Conservation (phyloP, 2,329 filamentous ascomycete genomes). For the Fulvia fulva region DNA sequence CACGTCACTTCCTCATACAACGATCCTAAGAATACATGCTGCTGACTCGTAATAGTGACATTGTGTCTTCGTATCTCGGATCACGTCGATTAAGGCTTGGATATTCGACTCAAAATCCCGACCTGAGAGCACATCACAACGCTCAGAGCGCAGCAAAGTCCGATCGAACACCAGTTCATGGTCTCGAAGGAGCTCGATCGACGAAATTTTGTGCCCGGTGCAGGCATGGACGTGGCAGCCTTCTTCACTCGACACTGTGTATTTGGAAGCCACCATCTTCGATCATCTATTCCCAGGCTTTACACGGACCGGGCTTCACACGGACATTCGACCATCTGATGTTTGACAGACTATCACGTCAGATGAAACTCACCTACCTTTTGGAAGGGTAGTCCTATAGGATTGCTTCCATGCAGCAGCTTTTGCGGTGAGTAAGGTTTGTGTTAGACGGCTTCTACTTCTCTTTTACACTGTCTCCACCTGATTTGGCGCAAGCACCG, state of each 20-base stretch:
- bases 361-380: too few relatives aligned
- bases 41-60: neutral
- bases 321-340: too few relatives aligned
- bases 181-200: neutral
- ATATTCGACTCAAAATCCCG: neutral
- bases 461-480: neutral
- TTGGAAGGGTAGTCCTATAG: too few relatives aligned
- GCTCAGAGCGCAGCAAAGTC: slow-evolving; percentile 1
- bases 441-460: neutral
- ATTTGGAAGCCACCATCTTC: neutral
- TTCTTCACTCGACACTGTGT: neutral
- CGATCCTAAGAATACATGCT: neutral
- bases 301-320: too few relatives aligned
- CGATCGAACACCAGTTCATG: slow-evolving; percentile 1
- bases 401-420: neutral
- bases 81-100: neutral
- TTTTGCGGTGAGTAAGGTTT: neutral
- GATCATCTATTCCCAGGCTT: too few relatives aligned
- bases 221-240: neutral
- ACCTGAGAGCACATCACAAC: neutral
- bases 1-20: neutral
- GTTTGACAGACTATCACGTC: too few relatives aligned
- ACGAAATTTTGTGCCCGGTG: neutral
- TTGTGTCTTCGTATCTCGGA: neutral
- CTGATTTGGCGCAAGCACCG: neutral